Evolutionary conservation across 305 asterid species (phyloP), one percentile per base, ranked within the genome.

Genomic region (Fraxinus angustifolia): DNA sequence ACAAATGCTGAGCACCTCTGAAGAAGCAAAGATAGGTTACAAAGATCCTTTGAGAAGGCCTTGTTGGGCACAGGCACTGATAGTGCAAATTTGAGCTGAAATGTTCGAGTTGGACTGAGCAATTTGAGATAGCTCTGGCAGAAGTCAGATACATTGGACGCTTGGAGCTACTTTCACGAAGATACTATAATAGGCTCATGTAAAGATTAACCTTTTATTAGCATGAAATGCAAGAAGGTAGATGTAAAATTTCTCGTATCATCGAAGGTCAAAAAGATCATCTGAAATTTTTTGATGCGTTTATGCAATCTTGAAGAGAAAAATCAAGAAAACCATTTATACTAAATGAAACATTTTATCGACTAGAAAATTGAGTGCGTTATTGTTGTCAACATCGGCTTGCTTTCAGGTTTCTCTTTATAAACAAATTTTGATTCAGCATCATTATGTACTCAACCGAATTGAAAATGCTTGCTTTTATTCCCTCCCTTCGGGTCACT

Each of bases 121-220:
- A 40, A 40, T 40, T 8, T 40, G 48, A 40, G 48, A 40, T 40
- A 40, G 38, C 48, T 8, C 3, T 40, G 48, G 48, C 14, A 8
- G 12, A 40, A 40, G 48, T 40, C 48, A 40, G 48, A 40, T 40
- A 40, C 48, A 40, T 40, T 40, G 48, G 48, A 40, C 11, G 45
- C 12, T 38, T 38, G 45, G 45, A 38, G 45, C 48, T 40, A 40
- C 48, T 6, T 65, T 7, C 19, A 3, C 16, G 23, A 42, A 58
- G 19, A 53, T 72, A 70, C 23, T 23, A 14, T 6, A 7, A 23
- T 30, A 78, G 8, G 50, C 30, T 79, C 16, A 23, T 82, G 87
- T 80, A 84, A 78, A 82, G 76, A 81, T 76, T 78, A 17, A 60
- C 86, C 84, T 75, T 75, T 83, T 71, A 75, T 53, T 7, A 73